Percentiles rank a stretch among this genome's conserved stretches.
phyloP scores from a whole-genome alignment of 768 basidiomycete species.

The Russula sp. region DNA sequence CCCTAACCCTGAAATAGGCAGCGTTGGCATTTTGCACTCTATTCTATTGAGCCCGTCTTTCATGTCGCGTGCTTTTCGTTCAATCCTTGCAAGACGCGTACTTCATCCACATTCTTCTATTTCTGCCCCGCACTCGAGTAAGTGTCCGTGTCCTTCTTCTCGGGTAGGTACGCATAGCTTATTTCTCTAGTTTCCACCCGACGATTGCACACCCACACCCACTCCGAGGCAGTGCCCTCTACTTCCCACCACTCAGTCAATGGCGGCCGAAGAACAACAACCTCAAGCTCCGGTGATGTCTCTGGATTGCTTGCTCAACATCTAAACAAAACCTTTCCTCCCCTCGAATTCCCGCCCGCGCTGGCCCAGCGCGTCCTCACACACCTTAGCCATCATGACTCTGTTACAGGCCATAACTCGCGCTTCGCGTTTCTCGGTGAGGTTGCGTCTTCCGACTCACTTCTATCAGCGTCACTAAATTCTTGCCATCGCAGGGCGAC shows the following conservation, averaged over 20 bases:
- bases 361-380: slow-evolving; percentile 73
- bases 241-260: neutral
- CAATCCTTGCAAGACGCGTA: slow-evolving; percentile 6
- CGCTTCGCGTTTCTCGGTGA: slow-evolving; percentile 70
- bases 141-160: neutral
- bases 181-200: slow-evolving; percentile 15
- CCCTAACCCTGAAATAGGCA: slow-evolving; percentile 6
- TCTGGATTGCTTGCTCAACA: slow-evolving; percentile 45
- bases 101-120: neutral
- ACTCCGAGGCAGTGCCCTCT: neutral
- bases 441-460: slow-evolving; percentile 30
- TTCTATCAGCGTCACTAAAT: neutral
- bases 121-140: slow-evolving; percentile 1
- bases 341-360: slow-evolving; percentile 66
- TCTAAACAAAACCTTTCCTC: slow-evolving; percentile 59
- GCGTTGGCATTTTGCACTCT: neutral
- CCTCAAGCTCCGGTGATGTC: neutral
- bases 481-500: slow-evolving; percentile 53
- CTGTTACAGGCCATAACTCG: slow-evolving; percentile 66
- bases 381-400: slow-evolving; percentile 69
- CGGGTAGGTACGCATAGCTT: neutral
- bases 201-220: slow-evolving; percentile 10
- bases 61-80: slow-evolving; percentile 23
- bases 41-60: neutral
- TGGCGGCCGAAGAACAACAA: slow-evolving; percentile 4